phyloP scores from a whole-genome alignment of 2,329 filamentous ascomycete species.

The Elsinoe perseae region DNA sequence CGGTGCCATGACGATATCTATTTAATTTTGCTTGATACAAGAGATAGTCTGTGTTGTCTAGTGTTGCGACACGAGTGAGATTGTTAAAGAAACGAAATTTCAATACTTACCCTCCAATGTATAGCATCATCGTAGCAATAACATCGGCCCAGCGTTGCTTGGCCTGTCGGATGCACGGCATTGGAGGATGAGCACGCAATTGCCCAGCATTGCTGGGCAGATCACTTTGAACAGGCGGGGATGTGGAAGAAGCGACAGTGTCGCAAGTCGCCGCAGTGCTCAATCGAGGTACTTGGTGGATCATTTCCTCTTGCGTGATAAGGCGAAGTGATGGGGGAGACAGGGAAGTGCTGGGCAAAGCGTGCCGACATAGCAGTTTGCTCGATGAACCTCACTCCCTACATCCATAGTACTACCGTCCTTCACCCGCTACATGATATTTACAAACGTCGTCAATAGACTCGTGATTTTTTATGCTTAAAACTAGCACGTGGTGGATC shows the following conservation, averaged over 20 bases:
- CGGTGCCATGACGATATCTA: slow-evolving; percentile 39
- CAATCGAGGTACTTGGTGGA: background rate
- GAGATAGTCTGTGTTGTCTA: too few species aligned
- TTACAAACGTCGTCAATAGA: background rate
- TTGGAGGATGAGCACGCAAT: slow-evolving; percentile 11
- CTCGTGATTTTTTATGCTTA: background rate
- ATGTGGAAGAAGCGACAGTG: background rate
- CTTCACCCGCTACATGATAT: background rate
- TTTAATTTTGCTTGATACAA: too few species aligned
- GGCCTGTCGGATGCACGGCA: slow-evolving; percentile 12
- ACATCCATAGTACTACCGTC: background rate
- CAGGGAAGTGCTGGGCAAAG: slow-evolving; percentile 1
- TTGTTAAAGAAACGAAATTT: background rate
- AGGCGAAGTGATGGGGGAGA: background rate
- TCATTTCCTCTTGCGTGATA: slow-evolving; percentile 10
- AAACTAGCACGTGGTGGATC: slow-evolving; percentile 1
- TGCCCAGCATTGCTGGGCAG: too few species aligned
- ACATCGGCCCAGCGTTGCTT: slow-evolving; percentile 6
- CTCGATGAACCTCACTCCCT: background rate
- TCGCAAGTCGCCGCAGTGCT: background rate
- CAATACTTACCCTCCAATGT: background rate
- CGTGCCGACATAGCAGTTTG: background rate
- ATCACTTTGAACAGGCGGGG: background rate
- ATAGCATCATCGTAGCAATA: slow-evolving; percentile 2
- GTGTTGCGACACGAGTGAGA: background rate